Base-by-base conservation (phyloP, 2,329 filamentous ascomycete species). In the Hortaea sp. region DNA sequence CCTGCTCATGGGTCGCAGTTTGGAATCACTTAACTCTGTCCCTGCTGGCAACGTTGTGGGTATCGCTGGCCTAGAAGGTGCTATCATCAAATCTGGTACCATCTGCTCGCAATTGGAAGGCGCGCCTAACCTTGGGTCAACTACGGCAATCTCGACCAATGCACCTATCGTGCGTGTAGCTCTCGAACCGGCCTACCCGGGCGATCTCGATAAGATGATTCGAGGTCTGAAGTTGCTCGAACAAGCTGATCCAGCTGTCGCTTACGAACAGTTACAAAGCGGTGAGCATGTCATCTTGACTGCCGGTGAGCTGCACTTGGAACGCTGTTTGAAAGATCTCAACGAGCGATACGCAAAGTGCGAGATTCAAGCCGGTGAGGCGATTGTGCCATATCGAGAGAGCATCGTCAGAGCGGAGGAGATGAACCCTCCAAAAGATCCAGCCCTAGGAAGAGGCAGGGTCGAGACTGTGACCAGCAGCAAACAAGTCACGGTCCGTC, bases 251-350 rank as follows among this genome's bases (percentile, higher is more conserved):
- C 90, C 92, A 0, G 97, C 92, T 59, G 92, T 90, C 10, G 83
- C 94, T 63, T 98, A 98, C 57, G 89, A 97, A 63, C 87, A 94
- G 43, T 83, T 97, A 44, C 78, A 83, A 47, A 95, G 84, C 55
- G 92, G 92, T 47, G 92, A 98, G 67, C 92, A 98, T 65, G 92
- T 98, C 38, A 79, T 98, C 20, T 68, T 95, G 34, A 97, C 92
- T 0, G 92, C 92, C 5, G 92, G 92, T 45, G 92, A 98, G 66
- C 64, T 98, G 54, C 92, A 98, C 68, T 74, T 98, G 3, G 92
- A 98, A 66, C 76, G 92, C 47, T 98, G 92, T 63, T 66, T 98
- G 49, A 95, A 92, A 44, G 92, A 98, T 69, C 73, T 98, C 28
- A 79, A 88, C 51, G 92, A 98, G 62, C 77, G 92, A 5, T 98